Conservation (phyloP, 2,329 filamentous ascomycete genomes). For the Pleomassaria siparia region DNA sequence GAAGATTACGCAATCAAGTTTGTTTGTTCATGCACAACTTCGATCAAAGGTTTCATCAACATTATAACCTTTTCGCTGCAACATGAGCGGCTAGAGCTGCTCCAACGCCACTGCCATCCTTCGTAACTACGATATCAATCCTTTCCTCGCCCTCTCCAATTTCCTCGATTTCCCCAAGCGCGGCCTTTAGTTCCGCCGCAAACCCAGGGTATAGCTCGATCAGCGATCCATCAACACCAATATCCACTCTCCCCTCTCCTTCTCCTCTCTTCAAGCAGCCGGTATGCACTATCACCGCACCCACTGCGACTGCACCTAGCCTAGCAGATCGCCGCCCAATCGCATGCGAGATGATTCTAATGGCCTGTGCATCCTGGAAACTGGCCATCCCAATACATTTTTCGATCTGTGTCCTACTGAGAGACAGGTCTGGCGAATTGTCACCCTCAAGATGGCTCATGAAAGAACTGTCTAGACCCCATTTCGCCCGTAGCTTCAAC, state of each 20-base stretch:
- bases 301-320: constrained; percentile 84
- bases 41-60: neutral
- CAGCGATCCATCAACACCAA: constrained; percentile 87
- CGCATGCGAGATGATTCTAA: constrained; percentile 77
- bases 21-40: neutral
- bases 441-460: constrained; percentile 84
- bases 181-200: constrained; percentile 79
- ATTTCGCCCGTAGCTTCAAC: constrained; percentile 65
- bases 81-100: constrained; percentile 88
- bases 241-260: constrained; percentile 71
- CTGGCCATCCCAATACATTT: constrained; percentile 69
- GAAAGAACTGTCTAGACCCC: constrained; percentile 85
- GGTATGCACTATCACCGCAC: constrained; percentile 75
- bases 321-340: constrained; percentile 83
- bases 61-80: constrained; percentile 50
- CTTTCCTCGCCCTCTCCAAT: constrained; percentile 79
- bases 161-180: constrained; percentile 69
- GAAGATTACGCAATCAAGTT: too few relatives aligned
- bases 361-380: constrained; percentile 76
- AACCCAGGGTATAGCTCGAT: constrained; percentile 93
- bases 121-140: constrained; percentile 88
- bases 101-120: constrained; percentile 90
- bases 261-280: constrained; percentile 60
- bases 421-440: constrained; percentile 66
- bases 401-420: constrained; percentile 73